phyloP scores from a whole-genome alignment of 2,329 filamentous ascomycete species.

The Cladosporium sp. region DNA sequence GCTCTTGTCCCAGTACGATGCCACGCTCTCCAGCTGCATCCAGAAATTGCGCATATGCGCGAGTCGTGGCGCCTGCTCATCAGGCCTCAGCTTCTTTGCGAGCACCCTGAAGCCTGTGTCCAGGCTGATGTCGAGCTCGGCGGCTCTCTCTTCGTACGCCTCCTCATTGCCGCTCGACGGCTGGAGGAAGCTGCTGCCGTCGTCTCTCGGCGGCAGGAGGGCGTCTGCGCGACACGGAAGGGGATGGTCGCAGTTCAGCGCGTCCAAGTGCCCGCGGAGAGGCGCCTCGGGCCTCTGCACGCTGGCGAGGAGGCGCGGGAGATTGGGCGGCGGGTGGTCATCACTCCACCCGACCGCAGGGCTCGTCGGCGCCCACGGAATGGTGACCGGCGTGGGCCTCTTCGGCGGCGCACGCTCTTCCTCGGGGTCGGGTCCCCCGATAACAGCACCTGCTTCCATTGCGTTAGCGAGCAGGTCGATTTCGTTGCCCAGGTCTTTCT shows the following conservation, averaged over 20 bases:
- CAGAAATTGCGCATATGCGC: slow-evolving; percentile 56
- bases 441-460: background rate
- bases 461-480: background rate
- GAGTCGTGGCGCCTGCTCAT: slow-evolving; percentile 43
- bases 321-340: slow-evolving; percentile 29
- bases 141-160: slow-evolving; percentile 43
- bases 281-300: slow-evolving; percentile 39
- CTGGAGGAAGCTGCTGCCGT: slow-evolving; percentile 35
- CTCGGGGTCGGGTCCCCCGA: slow-evolving; percentile 21
- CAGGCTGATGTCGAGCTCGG: slow-evolving; percentile 50
- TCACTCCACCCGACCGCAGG: slow-evolving; percentile 15
- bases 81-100: slow-evolving; percentile 42
- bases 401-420: slow-evolving; percentile 26
- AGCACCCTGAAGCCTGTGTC: slow-evolving; percentile 53
- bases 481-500: background rate
- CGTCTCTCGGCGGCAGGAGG: slow-evolving; percentile 13
- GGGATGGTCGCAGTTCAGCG: slow-evolving; percentile 40
- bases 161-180: slow-evolving; percentile 34
- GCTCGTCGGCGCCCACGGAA: slow-evolving; percentile 17
- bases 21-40: slow-evolving; percentile 52
- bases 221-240: slow-evolving; percentile 23
- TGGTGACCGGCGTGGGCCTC: slow-evolving; percentile 21
- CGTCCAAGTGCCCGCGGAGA: slow-evolving; percentile 32
- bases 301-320: slow-evolving; percentile 38
- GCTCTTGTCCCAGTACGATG: slow-evolving; percentile 57